Conservation (phyloP, 495 filamentous ascomycete species). For the Venustampulla echinocandica region DNA sequence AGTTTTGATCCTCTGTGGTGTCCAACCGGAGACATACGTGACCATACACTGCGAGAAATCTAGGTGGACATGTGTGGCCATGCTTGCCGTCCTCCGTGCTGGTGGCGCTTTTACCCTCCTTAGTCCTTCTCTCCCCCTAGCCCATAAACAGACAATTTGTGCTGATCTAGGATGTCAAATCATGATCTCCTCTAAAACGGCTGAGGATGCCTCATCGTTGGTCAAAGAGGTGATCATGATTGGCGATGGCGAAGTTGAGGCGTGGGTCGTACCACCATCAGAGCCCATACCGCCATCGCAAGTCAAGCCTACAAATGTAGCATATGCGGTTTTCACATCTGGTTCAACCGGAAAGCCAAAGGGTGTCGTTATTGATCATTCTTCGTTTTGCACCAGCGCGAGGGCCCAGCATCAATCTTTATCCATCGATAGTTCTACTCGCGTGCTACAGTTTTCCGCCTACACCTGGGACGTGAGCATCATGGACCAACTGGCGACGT, state of each 20-base stretch:
- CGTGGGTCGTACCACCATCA: no score
- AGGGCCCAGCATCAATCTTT: slow-evolving; percentile 40
- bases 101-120: not conserved
- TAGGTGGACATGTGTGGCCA: not conserved
- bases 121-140: not conserved
- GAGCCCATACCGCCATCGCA: not conserved
- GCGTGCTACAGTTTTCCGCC: not conserved
- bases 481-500: not conserved
- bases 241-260: not conserved
- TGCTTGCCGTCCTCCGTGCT: not conserved
- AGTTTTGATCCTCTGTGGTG: not conserved
- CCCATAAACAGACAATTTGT: no score
- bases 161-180: no score
- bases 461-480: not conserved
- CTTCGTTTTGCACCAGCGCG: slow-evolving; percentile 29
- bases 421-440: slow-evolving; percentile 30
- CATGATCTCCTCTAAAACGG: no score
- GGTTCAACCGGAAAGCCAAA: slow-evolving; percentile 51
- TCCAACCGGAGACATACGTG: not conserved
- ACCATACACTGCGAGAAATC: not conserved
- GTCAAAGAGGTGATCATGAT: not conserved
- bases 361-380: slow-evolving; percentile 37
- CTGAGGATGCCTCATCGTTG: no score
- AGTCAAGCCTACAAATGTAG: not conserved
- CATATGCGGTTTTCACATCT: slow-evolving; percentile 41